Conservation (phyloP, 1,139 yeast species). For the Nadsonia commutata region DNA sequence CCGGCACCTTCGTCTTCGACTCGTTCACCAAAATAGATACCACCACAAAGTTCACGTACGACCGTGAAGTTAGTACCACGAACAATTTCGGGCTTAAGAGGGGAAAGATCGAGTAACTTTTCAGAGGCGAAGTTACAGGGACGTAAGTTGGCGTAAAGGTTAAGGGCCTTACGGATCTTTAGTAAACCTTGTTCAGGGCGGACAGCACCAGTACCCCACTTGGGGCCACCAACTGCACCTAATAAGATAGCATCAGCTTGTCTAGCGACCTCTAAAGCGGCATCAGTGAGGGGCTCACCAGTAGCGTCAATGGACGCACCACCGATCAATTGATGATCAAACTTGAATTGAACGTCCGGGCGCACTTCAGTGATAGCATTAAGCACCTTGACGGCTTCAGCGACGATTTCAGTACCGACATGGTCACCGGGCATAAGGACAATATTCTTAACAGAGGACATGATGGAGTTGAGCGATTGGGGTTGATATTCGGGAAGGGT, state of each 20-base stretch:
- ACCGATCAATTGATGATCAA: slow-evolving; percentile 77
- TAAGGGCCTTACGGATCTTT: slow-evolving; percentile 85
- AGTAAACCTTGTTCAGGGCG: slow-evolving; percentile 96
- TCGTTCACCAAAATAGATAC: slow-evolving; percentile 93
- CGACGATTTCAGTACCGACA: slow-evolving; percentile 81
- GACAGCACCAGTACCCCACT: slow-evolving; percentile 80
- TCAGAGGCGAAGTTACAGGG: slow-evolving; percentile 95
- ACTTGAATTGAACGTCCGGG: slow-evolving; percentile 48
- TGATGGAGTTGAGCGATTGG: not conserved
- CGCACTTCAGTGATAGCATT: slow-evolving; percentile 56
- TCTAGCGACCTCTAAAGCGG: slow-evolving; percentile 71
- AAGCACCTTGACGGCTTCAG: slow-evolving; percentile 83
- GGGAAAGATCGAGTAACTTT: slow-evolving; percentile 68
- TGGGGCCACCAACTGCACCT: slow-evolving; percentile 87
- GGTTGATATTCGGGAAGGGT: no score
- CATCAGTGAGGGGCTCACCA: slow-evolving; percentile 86
- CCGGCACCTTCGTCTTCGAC: slow-evolving; percentile 79
- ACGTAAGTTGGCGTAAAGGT: slow-evolving; percentile 86
- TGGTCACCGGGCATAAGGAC: slow-evolving; percentile 94
- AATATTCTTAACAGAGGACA: slow-evolving; percentile 38
- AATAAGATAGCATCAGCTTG: slow-evolving; percentile 81
- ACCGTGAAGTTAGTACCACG: slow-evolving; percentile 83
- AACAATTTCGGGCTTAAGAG: slow-evolving; percentile 70
- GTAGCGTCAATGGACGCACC: slow-evolving; percentile 98
- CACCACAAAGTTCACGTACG: slow-evolving; percentile 94